Evolutionary conservation across 139 green algal species (phyloP).

Genomic region (Chlamydomonas eustigma): DNA sequence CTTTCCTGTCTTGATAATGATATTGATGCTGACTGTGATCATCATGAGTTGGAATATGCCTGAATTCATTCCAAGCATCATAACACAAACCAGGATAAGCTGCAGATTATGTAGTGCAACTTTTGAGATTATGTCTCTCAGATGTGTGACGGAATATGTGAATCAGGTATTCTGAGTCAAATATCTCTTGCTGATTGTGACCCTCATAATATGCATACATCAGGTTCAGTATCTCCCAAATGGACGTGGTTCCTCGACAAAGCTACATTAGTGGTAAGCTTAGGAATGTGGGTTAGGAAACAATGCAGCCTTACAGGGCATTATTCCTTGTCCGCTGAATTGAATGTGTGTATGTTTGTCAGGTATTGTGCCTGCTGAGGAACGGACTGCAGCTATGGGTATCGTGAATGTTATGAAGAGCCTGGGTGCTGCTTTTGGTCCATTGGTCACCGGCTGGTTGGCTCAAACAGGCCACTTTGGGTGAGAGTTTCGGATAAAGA

Average conservation of each 20-base stretch:
- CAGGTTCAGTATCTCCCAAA: constrained; percentile 7
- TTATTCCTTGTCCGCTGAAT: background rate
- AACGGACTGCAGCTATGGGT: constrained; percentile 35
- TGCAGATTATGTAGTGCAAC: no score
- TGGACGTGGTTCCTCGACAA: constrained; percentile 31
- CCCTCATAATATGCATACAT: no score
- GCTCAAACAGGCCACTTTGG: background rate
- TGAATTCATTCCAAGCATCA: no score
- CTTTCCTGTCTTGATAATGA: no score
- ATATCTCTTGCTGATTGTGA: no score
- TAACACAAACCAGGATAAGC: no score
- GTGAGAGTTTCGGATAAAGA: no score
- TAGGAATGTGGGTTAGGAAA: background rate
- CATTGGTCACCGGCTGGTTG: constrained; percentile 29
- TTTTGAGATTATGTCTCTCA: no score
- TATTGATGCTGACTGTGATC: no score
- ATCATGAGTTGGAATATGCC: no score
- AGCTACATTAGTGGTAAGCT: constrained; percentile 9
- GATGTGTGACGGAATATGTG: no score
- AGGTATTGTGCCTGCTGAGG: constrained; percentile 21
- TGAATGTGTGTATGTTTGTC: background rate
- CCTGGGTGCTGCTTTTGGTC: constrained; percentile 21
- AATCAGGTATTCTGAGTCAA: no score
- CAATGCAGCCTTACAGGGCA: background rate
- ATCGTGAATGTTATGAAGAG: constrained; percentile 33